Conservation (phyloP, 441 rosid genomes). For the Bruguiera hainesii region DNA sequence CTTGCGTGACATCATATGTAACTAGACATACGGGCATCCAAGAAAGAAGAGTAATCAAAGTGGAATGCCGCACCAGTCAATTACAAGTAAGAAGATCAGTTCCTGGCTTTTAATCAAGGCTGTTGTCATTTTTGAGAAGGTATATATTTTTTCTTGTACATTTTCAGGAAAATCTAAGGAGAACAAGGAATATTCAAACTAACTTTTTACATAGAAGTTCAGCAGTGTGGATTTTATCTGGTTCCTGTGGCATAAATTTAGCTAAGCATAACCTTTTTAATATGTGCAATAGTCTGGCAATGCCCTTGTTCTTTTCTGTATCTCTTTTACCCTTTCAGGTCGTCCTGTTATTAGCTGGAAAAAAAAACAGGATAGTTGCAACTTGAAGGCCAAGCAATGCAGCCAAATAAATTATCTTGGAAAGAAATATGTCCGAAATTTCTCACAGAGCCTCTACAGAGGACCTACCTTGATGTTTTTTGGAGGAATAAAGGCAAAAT, state of each 20-base stretch:
- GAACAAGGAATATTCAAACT: conserved; percentile 32
- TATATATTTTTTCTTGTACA: conserved; percentile 48
- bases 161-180: conserved; percentile 37
- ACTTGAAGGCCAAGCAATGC: conserved; percentile 9
- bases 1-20: not conserved
- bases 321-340: conserved; percentile 17
- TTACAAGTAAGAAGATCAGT: conserved; percentile 19
- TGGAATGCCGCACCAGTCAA: conserved; percentile 22
- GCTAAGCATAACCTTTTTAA: conserved; percentile 26
- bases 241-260: conserved; percentile 29
- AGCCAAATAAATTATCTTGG: not conserved
- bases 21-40: conserved; percentile 19
- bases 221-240: conserved; percentile 26
- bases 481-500: conserved; percentile 5
- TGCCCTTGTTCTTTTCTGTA: conserved; percentile 1
- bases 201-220: conserved; percentile 28
- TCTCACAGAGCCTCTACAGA: conserved; percentile 19
- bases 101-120: conserved; percentile 28
- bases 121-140: conserved; percentile 40
- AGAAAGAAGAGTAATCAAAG: conserved; percentile 24
- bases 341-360: conserved; percentile 9
- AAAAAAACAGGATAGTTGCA: conserved; percentile 2
- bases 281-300: conserved; percentile 15
- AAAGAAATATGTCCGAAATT: conserved; percentile 8
- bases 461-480: not conserved